Evolutionary conservation across 257 asterid genomes (phyloP).

Genomic region (Fraxinus americana): DNA sequence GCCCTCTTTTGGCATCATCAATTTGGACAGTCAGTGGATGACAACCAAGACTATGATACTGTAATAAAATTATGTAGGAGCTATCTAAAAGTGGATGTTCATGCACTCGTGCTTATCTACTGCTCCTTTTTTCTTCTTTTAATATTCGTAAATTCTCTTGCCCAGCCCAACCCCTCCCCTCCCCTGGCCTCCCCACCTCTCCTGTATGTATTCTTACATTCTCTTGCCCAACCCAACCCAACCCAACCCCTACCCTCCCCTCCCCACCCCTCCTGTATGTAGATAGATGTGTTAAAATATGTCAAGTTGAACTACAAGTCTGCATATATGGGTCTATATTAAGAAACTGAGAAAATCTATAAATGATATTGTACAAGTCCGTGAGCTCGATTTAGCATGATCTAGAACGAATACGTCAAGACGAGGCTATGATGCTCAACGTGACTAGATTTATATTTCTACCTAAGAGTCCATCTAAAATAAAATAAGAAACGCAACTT

Average conservation of each 20-base stretch:
- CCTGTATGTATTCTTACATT: neutral
- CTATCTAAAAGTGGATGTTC: neutral
- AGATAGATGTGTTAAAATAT: no score
- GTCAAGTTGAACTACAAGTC: neutral
- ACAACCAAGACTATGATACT: slow-evolving; percentile 37
- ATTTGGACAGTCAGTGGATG: slow-evolving; percentile 43
- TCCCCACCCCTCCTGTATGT: neutral
- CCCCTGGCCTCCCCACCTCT: neutral
- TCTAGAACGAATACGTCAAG: no score
- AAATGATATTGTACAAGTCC: no score
- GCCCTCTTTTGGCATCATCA: slow-evolving; percentile 30
- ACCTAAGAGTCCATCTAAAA: no score
- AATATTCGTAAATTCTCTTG: neutral
- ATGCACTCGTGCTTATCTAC: slow-evolving; percentile 21
- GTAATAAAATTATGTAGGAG: neutral
- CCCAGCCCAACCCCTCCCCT: neutral
- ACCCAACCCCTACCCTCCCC: neutral
- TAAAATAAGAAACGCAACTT: no score
- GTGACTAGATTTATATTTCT: no score
- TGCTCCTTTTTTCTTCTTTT: neutral
- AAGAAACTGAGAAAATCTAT: no score
- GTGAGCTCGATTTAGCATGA: no score
- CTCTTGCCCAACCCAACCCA: neutral
- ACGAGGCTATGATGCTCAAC: no score
- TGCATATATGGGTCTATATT: neutral